Conservation (phyloP, 2,329 filamentous ascomycete genomes). For the Aureobasidium zeae region DNA sequence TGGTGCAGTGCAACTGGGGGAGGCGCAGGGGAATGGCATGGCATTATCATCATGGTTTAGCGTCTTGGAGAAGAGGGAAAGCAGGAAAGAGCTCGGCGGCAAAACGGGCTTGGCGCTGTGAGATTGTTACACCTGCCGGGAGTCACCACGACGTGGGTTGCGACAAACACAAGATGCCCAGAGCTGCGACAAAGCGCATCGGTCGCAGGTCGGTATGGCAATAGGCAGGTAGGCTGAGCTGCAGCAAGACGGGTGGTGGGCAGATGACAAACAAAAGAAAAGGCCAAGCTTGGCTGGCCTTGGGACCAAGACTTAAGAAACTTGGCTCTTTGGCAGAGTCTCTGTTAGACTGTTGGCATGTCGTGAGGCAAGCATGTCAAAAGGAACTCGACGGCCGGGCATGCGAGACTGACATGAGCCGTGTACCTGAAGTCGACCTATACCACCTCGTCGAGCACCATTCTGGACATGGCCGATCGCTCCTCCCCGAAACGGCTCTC, state of each 20-base stretch:
- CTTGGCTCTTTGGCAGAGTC: not conserved
- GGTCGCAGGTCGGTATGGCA: too few relatives aligned
- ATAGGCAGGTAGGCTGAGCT: too few relatives aligned
- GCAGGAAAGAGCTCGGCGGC: too few relatives aligned
- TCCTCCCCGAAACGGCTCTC: constrained; percentile 1
- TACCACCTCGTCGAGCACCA: not conserved
- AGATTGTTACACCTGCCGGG: too few relatives aligned
- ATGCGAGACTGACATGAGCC: constrained; percentile 11
- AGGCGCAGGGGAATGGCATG: constrained; percentile 5
- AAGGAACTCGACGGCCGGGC: constrained; percentile 10
- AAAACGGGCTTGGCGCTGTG: too few relatives aligned
- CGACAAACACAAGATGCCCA: too few relatives aligned
- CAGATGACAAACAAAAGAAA: too few relatives aligned
- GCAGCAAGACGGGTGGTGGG: too few relatives aligned
- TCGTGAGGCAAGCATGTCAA: constrained; percentile 10
- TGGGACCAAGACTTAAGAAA: not conserved
- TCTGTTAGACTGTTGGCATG: constrained; percentile 4
- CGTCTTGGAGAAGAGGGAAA: constrained; percentile 3
- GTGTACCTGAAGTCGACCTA: not conserved
- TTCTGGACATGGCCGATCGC: constrained; percentile 14
- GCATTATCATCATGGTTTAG: too few relatives aligned
- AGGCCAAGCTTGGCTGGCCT: not conserved
- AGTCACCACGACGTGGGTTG: too few relatives aligned
- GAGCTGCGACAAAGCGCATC: too few relatives aligned
- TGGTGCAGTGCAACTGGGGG: constrained; percentile 3